A percentile compares a stretch with the other conserved stretches of the same genome.
These are phyloP conservation scores for Harringtonia aguacate DNA, from an alignment of 2,329 filamentous ascomycete genomes.

Conservation along the genomic window DNA sequence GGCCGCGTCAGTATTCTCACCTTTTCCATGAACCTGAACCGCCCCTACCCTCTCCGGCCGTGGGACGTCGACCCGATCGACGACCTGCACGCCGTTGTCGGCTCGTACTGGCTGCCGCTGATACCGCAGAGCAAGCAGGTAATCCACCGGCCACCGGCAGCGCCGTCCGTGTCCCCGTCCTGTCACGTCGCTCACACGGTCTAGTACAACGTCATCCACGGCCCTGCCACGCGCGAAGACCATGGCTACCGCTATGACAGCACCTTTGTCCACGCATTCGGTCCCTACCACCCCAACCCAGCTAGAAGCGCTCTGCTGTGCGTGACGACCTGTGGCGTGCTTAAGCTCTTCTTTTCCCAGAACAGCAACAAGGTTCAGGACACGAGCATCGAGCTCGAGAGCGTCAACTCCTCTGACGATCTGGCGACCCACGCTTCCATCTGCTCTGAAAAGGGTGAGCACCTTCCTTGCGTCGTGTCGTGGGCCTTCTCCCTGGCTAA, in stretches of 20 bases:
- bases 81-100: conserved; percentile 68
- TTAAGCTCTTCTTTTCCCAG: conserved; percentile 71
- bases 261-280: conserved; percentile 52
- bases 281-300: conserved; percentile 62
- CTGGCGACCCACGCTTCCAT: conserved; percentile 72
- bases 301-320: conserved; percentile 65
- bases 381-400: conserved; percentile 62
- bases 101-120: conserved; percentile 74
- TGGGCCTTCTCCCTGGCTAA: conserved; percentile 3
- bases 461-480: not conserved
- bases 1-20: conserved; percentile 69
- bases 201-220: conserved; percentile 39
- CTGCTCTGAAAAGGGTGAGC: conserved; percentile 60
- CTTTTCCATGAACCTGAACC: conserved; percentile 63
- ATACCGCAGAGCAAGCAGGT: conserved; percentile 34
- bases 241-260: conserved; percentile 60
- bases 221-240: conserved; percentile 53
- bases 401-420: conserved; percentile 59
- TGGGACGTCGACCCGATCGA: conserved; percentile 60
- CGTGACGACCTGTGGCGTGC: conserved; percentile 60
- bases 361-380: conserved; percentile 63
- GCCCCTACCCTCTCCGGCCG: conserved; percentile 49
- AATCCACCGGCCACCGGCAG: not conserved
- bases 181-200: not conserved
- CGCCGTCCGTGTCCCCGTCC: not conserved